Evolutionary conservation across 75 land plant genomes (phyloP).

Genomic region (Gnetum montanum): DNA sequence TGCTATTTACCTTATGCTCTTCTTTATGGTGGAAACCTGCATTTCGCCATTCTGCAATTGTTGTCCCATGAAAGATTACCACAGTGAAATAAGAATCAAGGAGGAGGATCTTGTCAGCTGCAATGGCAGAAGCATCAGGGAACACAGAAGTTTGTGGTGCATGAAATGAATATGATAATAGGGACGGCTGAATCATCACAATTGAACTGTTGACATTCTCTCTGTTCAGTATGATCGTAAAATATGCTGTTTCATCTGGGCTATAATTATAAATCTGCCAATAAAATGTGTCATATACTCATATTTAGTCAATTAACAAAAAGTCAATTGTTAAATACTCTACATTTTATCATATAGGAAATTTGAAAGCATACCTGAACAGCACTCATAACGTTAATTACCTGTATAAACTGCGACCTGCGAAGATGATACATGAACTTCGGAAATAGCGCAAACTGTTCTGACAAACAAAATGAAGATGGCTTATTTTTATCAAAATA

Average conservation of each 20-base stretch:
- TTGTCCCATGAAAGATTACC: slow-evolving; percentile 89
- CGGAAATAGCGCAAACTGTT: slow-evolving; percentile 80
- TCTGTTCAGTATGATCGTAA: slow-evolving; percentile 79
- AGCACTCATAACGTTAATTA: no score
- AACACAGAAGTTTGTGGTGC: slow-evolving; percentile 82
- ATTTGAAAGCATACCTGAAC: no score
- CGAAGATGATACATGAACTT: slow-evolving; percentile 91
- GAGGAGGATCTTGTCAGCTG: slow-evolving; percentile 79
- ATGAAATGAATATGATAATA: slow-evolving; percentile 83
- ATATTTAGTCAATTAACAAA: no score
- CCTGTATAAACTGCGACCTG: slow-evolving; percentile 97
- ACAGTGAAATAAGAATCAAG: slow-evolving; percentile 88
- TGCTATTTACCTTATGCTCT: slow-evolving; percentile 68
- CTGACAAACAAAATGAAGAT: slow-evolving; percentile 74
- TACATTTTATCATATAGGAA: no score
- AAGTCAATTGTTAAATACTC: no score
- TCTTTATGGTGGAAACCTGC: slow-evolving; percentile 85
- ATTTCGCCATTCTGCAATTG: slow-evolving; percentile 92
- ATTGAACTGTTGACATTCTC: slow-evolving; percentile 89
- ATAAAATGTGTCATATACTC: no score
- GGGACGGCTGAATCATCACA: slow-evolving; percentile 97
- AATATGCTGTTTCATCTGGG: slow-evolving; percentile 98
- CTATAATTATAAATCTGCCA: slow-evolving; percentile 92
- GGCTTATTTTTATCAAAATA: slow-evolving; percentile 79
- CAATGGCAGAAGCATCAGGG: slow-evolving; percentile 90